phyloP scores from a whole-genome alignment of 2,329 filamentous ascomycete species.

The Claviceps sp. region DNA sequence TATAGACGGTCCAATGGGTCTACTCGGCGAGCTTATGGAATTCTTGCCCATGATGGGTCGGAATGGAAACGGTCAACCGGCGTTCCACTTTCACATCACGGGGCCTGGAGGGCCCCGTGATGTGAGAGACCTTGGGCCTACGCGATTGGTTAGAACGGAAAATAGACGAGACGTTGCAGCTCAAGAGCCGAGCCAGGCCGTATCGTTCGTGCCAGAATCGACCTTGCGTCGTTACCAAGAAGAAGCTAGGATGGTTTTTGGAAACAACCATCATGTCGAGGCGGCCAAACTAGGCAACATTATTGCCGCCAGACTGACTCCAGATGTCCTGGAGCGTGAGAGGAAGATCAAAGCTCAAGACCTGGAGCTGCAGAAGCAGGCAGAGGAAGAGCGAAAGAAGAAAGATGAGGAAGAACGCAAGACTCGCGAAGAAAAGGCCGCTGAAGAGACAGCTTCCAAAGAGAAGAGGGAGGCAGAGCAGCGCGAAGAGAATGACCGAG shows the following conservation, averaged over 20 bases:
- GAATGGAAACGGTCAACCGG: conserved; percentile 33
- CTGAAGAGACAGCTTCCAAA: conserved; percentile 50
- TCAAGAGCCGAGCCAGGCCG: conserved; percentile 58
- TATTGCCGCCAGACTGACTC: conserved; percentile 62
- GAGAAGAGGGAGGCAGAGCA: conserved; percentile 63
- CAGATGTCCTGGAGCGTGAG: conserved; percentile 71
- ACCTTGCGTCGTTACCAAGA: conserved; percentile 77
- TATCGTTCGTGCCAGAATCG: conserved; percentile 57
- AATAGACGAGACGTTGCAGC: conserved; percentile 32
- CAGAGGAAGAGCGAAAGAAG: conserved; percentile 45
- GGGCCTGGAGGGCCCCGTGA: conserved; percentile 33
- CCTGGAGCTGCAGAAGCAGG: conserved; percentile 34
- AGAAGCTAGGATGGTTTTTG: conserved; percentile 79
- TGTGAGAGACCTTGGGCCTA: conserved; percentile 33
- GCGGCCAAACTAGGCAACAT: conserved; percentile 55
- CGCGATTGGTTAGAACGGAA: conserved; percentile 32
- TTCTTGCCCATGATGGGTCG: conserved; percentile 34
- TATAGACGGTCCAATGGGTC: conserved; percentile 37
- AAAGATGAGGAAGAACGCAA: conserved; percentile 53
- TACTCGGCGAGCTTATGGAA: conserved; percentile 43
- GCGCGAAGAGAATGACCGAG: conserved; percentile 35
- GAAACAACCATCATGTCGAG: conserved; percentile 46
- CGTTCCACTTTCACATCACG: conserved; percentile 48
- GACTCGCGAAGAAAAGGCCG: conserved; percentile 57
- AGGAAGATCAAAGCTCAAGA: conserved; percentile 53